A percentile compares a stretch with the other conserved stretches of the same genome.
phyloP scores from a whole-genome alignment of 1,284 basidiomycete genomes.

The Megacollybia platyphylla region DNA sequence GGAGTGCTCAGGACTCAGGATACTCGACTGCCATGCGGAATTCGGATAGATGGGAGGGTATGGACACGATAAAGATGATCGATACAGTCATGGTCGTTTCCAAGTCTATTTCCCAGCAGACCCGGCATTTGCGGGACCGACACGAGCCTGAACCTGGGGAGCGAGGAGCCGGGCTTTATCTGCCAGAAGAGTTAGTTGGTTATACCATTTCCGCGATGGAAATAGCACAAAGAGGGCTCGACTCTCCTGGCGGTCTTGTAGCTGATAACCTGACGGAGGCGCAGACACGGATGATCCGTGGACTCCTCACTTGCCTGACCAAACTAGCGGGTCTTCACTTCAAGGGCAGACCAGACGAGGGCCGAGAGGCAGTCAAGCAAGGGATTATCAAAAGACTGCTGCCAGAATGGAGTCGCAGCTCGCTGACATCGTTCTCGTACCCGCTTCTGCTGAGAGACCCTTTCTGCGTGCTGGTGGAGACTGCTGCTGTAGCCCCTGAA shows the following conservation, averaged over 20 bases:
- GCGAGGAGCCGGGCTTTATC: conserved; percentile 68
- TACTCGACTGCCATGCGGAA: conserved; percentile 45
- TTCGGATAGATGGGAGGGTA: conserved; percentile 31
- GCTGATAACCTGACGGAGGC: conserved; percentile 71
- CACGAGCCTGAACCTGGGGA: conserved; percentile 61
- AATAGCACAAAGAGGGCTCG: conserved; percentile 63
- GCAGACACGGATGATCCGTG: conserved; percentile 66
- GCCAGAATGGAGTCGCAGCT: conserved; percentile 82
- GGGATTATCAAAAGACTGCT: conserved; percentile 80
- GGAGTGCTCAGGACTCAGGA: conserved; percentile 66
- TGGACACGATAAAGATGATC: conserved; percentile 62
- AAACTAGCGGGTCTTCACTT: conserved; percentile 61
- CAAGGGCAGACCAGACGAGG: conserved; percentile 53
- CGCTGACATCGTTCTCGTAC: conserved; percentile 60
- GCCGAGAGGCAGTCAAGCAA: conserved; percentile 61
- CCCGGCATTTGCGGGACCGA: conserved; percentile 61
- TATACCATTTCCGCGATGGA: conserved; percentile 83
- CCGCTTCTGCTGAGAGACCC: conserved; percentile 82
- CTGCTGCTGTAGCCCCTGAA: conserved; percentile 79
- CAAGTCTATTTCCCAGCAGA: conserved; percentile 62
- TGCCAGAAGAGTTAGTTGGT: conserved; percentile 84
- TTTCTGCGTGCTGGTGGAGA: conserved; percentile 77
- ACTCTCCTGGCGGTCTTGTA: conserved; percentile 35
- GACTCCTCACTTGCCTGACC: conserved; percentile 57
- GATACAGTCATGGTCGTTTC: conserved; percentile 64